These are phyloP conservation scores for Parastagonospora nodorum DNA, from an alignment of 2,329 filamentous ascomycete species.

Conservation along the genomic window DNA sequence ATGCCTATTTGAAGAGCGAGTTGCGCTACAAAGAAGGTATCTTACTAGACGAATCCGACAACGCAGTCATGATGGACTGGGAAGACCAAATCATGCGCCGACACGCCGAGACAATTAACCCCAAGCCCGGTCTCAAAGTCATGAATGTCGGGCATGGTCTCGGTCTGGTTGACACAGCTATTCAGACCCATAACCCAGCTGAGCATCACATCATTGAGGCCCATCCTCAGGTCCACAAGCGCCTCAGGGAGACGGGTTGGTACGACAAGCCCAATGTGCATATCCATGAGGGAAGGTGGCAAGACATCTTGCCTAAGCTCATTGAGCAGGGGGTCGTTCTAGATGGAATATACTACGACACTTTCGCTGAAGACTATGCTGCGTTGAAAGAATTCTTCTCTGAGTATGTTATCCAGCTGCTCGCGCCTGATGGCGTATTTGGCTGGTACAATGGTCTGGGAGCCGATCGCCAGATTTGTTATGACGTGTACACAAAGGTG, in stretches of 20 bases:
- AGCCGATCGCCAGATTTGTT: constrained; percentile 47
- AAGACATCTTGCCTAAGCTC: constrained; percentile 74
- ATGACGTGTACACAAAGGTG: constrained; percentile 48
- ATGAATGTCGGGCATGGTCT: constrained; percentile 91
- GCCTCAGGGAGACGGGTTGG: constrained; percentile 70
- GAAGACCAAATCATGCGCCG: constrained; percentile 84
- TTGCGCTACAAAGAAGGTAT: constrained; percentile 41
- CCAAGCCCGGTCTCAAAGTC: constrained; percentile 67
- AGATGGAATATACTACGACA: constrained; percentile 65
- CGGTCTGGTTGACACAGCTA: constrained; percentile 83
- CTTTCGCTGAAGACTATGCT: constrained; percentile 45
- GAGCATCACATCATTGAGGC: constrained; percentile 86
- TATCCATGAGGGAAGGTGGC: constrained; percentile 78
- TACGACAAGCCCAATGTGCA: constrained; percentile 64
- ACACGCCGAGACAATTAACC: constrained; percentile 71
- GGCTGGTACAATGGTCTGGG: constrained; percentile 48
- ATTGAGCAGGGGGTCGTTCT: constrained; percentile 72
- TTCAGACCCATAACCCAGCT: constrained; percentile 69
- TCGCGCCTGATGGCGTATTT: constrained; percentile 40
- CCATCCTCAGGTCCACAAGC: constrained; percentile 74
- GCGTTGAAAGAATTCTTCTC: constrained; percentile 46
- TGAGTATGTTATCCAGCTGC: constrained; percentile 42
- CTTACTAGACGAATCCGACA: constrained; percentile 74
- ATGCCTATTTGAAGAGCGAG: constrained; percentile 43
- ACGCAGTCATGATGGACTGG: constrained; percentile 95